phyloP scores from a whole-genome alignment of 805 yeast species.

The Saccharomycopsis schoenii region DNA sequence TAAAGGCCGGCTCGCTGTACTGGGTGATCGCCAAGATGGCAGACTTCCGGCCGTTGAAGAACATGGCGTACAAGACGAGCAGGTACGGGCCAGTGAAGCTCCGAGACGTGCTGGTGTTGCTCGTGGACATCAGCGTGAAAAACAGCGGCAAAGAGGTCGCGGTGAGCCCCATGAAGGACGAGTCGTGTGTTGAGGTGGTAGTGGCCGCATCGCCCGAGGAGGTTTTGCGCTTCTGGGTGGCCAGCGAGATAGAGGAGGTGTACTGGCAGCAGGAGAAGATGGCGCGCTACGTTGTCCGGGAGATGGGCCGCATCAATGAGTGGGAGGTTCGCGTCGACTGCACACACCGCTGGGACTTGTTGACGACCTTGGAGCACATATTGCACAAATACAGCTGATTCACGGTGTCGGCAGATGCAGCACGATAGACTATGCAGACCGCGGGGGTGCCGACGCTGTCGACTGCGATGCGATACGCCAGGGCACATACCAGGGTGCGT shows the following conservation, averaged over 20 bases:
- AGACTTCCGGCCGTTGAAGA: not conserved
- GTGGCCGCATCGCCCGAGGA: not conserved
- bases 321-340: not conserved
- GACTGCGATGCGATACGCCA: not conserved
- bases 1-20: not conserved
- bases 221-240: not conserved
- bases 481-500: not conserved
- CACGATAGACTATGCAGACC: not conserved
- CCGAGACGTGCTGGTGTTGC: not conserved
- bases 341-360: not conserved
- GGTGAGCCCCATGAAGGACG: not conserved
- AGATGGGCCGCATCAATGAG: not conserved
- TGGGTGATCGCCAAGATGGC: not conserved
- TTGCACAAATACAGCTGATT: not conserved
- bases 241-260: not conserved
- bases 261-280: slow-evolving; percentile 1
- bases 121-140: not conserved
- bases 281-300: not conserved
- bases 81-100: not conserved
- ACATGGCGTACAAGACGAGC: not conserved
- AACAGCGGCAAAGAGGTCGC: not conserved
- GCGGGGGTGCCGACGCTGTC: too few species aligned
- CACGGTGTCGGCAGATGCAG: not conserved
- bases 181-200: not conserved
- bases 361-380: not conserved